Base-by-base conservation (phyloP, 345 rosid genomes). In the Populus deltoides region DNA sequence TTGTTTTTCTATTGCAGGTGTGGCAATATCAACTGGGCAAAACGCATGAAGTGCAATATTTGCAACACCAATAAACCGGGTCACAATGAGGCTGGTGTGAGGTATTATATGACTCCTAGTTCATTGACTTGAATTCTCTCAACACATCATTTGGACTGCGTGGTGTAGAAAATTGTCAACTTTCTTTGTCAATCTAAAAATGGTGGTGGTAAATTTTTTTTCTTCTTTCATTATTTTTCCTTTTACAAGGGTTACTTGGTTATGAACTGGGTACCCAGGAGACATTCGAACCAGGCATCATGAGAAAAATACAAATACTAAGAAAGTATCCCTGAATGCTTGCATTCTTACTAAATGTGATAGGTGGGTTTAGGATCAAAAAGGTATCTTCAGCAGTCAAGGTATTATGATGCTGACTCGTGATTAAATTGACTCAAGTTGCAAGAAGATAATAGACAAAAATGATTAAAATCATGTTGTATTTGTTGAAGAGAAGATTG, bases 21-120 rank as follows among this genome's bases (percentile, higher is more conserved):
- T 83, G 99, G 90, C 83, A 93, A 96, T 80, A 92, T 92, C 75
- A 96, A 91, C 83, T 96, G 99, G 99, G 99, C 98, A 77, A 96
- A 96, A 87, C 97, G 98, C 72, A 71, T 82, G 36, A 94, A 96
- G 79, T 94, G 99, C 88, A 94, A 96, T 81, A 90, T 96, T 80
- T 94, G 98, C 87, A 96, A 96, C 87, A 96, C 99, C 45, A 96
- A 91, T 72, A 93, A 92, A 86, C 99, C 98, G 72, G 99, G 97
- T 82, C 95, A 89, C 69, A 91, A 84, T 71, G 97, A 96, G 87
- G 97, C 98, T 63, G 98, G 94, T 87, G 98, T 93, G 75, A 96
- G 99, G 99, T 96, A 86, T 66, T 22, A 41, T 7, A 20, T 68
- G 3, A 35, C 31, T 31, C n/a, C 10, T 16, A 24, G 55, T 66